Conservation (phyloP, 495 filamentous ascomycete species). For the Articulospora tetracladia region DNA sequence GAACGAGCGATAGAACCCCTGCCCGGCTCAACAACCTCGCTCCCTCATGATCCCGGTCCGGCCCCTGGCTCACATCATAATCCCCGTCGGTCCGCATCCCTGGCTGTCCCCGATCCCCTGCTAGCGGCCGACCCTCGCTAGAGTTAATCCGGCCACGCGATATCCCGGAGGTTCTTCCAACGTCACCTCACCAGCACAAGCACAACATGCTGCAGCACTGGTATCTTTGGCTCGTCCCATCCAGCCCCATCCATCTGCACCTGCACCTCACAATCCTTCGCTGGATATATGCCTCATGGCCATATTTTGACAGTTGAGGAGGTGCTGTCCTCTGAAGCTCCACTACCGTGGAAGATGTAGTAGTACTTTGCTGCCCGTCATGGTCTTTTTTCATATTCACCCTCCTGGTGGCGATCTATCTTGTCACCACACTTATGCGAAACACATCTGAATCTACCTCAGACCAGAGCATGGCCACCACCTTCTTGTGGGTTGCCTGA, state of each 20-base stretch:
- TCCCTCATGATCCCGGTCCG: too few relatives aligned
- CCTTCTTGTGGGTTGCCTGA: not conserved
- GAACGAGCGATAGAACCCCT: too few relatives aligned
- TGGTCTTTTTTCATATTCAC: not conserved
- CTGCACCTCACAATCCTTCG: not conserved
- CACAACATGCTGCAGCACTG: not conserved
- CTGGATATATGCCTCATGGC: too few relatives aligned
- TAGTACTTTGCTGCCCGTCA: not conserved
- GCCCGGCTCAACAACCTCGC: too few relatives aligned
- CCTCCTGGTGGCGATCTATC: not conserved
- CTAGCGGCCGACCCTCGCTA: not conserved
- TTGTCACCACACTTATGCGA: not conserved
- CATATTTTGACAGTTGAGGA: too few relatives aligned
- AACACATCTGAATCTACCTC: not conserved
- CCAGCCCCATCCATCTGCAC: not conserved
- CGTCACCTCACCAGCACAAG: not conserved
- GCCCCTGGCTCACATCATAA: too few relatives aligned
- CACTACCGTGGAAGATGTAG: not conserved
- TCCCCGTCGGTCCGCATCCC: too few relatives aligned
- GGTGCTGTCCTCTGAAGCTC: not conserved
- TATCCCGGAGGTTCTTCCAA: not conserved
- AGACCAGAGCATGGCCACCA: not conserved
- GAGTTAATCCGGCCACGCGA: not conserved
- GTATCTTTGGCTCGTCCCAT: not conserved
- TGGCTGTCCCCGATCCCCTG: too few relatives aligned